Conservation (phyloP, 139 green algal genomes). For the Chlorella sp. region DNA sequence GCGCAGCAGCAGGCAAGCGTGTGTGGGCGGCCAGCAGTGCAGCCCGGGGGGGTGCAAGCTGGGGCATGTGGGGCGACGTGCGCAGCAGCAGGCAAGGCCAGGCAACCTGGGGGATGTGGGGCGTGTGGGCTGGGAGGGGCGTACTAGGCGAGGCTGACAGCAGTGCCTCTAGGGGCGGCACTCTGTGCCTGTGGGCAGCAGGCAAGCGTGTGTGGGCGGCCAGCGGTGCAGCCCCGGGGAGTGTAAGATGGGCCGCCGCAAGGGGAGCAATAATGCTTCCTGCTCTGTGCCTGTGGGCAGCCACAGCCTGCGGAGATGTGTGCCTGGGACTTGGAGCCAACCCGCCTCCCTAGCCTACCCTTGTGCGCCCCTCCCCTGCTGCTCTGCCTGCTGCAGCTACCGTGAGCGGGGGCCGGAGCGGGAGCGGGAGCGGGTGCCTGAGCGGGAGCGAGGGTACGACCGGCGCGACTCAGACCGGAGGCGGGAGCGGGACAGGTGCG, state of each 20-base stretch:
- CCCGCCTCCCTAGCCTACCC: not conserved
- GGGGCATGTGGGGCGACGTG: not conserved
- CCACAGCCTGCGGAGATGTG: not conserved
- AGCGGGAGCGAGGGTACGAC: not conserved
- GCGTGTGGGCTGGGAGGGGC: no score
- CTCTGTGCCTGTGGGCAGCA: no score
- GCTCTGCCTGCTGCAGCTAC: not conserved
- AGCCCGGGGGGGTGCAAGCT: not conserved
- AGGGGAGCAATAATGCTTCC: no score
- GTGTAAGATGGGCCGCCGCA: no score
- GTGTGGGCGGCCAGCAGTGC: no score
- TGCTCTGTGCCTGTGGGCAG: not conserved
- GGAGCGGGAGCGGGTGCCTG: not conserved
- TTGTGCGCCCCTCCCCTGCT: not conserved
- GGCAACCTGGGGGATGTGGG: no score
- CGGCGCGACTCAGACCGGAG: not conserved
- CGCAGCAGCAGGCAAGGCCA: not conserved
- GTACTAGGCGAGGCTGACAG: no score
- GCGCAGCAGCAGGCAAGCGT: not conserved
- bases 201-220: no score
- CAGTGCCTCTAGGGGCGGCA: no score
- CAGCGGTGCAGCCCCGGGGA: no score
- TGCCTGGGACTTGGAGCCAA: not conserved
- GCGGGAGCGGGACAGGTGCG: no score
- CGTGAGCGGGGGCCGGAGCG: not conserved